Base-by-base conservation (phyloP, 2,329 filamentous ascomycete species). In the Cytospora leucostoma region DNA sequence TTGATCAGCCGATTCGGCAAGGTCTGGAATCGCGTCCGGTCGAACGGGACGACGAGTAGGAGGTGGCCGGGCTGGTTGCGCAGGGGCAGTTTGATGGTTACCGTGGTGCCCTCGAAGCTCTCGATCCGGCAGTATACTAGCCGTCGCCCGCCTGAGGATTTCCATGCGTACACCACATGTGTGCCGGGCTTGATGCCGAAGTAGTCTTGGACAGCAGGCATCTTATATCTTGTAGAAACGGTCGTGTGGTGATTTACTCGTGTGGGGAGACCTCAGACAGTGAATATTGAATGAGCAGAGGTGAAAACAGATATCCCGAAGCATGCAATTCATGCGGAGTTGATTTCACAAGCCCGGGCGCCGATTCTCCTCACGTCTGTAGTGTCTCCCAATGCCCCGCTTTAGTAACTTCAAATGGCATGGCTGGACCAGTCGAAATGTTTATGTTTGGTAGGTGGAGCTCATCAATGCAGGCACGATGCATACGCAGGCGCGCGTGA, bases 81-180 rank as follows among this genome's bases (percentile, higher is more conserved):
- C 44, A 47, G 19, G 44, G 44, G 44, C 44, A 47, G 7, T 47
- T 47, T 47, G n/a, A 47, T 19, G 6, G 44, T 47, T 21, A 47
- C 44, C 0, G 44, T 47, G 7, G 44, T 47, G n/a, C 44, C 44
- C 7, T 47, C 44, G 15, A 47, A 11, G n/a, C n/a, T 47, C n/a
- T 47, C 44, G 44, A 47, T 47, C 7, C n/a, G n/a, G 44, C 44
- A 47, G n/a, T 47, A 47, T 47, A 47, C 21, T n/a, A 47, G 44
- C n/a, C 44, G 44, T 1, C 44, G 44, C 12, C 44, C 44, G 8
- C 44, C 44, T 11, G 44, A 47, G 44, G 44, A 47, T 4, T 47
- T 47, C 44, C 44, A 47, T 12, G 44, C 44, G 7, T 47, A 47
- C 44, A 47, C 44, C 19, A n/a, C 19, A 12, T 47, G 44, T 21